A percentile compares a stretch with the other conserved stretches of the same genome.
These are phyloP conservation scores for Penicillium sp. DNA, from an alignment of 2,329 filamentous ascomycete genomes.

Conservation along the genomic window DNA sequence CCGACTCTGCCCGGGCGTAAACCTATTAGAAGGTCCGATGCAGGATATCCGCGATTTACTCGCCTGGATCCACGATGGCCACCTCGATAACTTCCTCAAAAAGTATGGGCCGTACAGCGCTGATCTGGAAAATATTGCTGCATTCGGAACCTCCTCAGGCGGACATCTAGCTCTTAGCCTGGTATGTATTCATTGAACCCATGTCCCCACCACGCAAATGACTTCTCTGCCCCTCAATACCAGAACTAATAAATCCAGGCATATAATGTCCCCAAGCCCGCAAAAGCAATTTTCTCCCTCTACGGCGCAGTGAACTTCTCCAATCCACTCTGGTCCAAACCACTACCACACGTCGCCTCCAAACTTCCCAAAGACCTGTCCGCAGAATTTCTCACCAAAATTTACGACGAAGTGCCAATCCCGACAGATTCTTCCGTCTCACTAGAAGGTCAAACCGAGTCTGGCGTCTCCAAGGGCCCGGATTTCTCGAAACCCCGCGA, in stretches of 20 bases:
- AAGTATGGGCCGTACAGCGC: constrained; percentile 15
- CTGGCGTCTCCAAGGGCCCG: constrained; percentile 30
- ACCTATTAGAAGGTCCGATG: constrained; percentile 52
- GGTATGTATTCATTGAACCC: constrained; percentile 27
- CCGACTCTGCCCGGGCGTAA: constrained; percentile 52
- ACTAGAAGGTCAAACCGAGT: constrained; percentile 44
- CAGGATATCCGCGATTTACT: constrained; percentile 51
- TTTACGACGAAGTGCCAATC: constrained; percentile 43
- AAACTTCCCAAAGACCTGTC: constrained; percentile 32
- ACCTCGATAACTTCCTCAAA: constrained; percentile 34
- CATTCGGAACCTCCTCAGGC: constrained; percentile 55
- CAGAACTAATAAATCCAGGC: constrained; percentile 29
- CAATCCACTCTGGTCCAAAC: constrained; percentile 42
- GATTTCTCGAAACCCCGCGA: constrained; percentile 43
- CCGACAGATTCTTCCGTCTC: constrained; percentile 47
- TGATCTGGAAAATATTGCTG: constrained; percentile 44
- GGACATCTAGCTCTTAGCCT: constrained; percentile 52
- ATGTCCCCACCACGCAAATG: neutral
- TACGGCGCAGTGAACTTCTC: constrained; percentile 49
- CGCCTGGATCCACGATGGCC: constrained; percentile 44
- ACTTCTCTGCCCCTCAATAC: no score
- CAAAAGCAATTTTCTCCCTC: constrained; percentile 47
- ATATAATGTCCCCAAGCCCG: constrained; percentile 40
- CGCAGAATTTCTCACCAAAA: constrained; percentile 36
- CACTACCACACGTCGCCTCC: constrained; percentile 34